phyloP scores from a whole-genome alignment of 1,284 basidiomycete species.

The Somion occarium region DNA sequence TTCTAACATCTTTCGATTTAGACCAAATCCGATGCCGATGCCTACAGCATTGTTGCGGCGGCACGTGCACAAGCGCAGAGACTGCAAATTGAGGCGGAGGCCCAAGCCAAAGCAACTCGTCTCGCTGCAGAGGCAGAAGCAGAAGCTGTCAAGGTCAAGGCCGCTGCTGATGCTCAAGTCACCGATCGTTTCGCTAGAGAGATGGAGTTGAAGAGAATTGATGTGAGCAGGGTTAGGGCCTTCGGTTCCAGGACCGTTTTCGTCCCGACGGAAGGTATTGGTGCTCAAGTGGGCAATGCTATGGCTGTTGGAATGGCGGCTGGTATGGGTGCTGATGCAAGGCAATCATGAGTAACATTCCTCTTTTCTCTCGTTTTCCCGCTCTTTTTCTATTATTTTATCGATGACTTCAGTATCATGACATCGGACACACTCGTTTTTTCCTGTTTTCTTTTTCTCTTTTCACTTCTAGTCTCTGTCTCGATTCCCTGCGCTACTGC shows the following conservation, averaged over 20 bases:
- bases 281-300: slow-evolving; percentile 50
- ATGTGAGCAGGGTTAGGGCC: slow-evolving; percentile 57
- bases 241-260: slow-evolving; percentile 71
- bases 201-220: slow-evolving; percentile 65
- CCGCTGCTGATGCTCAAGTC: slow-evolving; percentile 56
- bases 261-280: slow-evolving; percentile 57
- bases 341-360: background rate
- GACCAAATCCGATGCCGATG: slow-evolving; percentile 70
- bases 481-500: too few species aligned
- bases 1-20: slow-evolving; percentile 15
- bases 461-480: too few species aligned
- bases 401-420: too few species aligned
- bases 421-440: too few species aligned
- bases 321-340: slow-evolving; percentile 44
- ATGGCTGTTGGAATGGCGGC: slow-evolving; percentile 66
- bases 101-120: slow-evolving; percentile 67
- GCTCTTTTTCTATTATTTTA: too few species aligned
- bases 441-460: too few species aligned
- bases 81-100: slow-evolving; percentile 66
- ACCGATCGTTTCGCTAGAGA: slow-evolving; percentile 66
- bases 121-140: slow-evolving; percentile 72
- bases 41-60: slow-evolving; percentile 65
- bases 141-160: slow-evolving; percentile 59
- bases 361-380: background rate
- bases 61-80: slow-evolving; percentile 72